Conservation (phyloP, 1,139 yeast genomes). For the Saccharomyces hybrid region DNA sequence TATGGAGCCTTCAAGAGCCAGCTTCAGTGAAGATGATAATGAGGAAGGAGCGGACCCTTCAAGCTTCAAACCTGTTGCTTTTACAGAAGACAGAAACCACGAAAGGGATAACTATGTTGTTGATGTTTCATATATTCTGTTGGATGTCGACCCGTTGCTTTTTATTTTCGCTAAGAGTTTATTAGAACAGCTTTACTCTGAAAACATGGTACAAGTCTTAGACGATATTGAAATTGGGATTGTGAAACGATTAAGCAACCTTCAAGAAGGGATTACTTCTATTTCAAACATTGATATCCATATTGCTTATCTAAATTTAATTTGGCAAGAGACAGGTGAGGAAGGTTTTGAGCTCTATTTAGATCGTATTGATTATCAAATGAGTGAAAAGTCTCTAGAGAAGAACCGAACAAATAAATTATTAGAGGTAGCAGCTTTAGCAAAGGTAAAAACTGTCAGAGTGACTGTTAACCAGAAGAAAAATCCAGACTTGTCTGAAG, state of each 20-base stretch:
- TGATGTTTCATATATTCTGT: slow-evolving; percentile 15
- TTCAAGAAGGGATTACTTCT: slow-evolving; percentile 36
- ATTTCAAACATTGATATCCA: slow-evolving; percentile 46
- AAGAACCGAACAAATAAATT: slow-evolving; percentile 11
- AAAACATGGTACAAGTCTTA: slow-evolving; percentile 45
- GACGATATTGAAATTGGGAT: slow-evolving; percentile 63
- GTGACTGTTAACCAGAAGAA: slow-evolving; percentile 15
- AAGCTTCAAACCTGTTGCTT: background rate
- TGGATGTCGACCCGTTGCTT: slow-evolving; percentile 17
- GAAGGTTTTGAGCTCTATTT: slow-evolving; percentile 31
- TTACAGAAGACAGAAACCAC: background rate
- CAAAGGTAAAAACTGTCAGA: slow-evolving; percentile 18
- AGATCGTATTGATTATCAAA: slow-evolving; percentile 34
- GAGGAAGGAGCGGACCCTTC: background rate
- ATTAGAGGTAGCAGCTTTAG: slow-evolving; percentile 14
- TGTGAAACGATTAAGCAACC: slow-evolving; percentile 38
- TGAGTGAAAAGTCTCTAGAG: slow-evolving; percentile 17
- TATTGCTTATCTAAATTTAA: slow-evolving; percentile 41
- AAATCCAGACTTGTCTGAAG: slow-evolving; percentile 9
- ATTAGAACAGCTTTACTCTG: slow-evolving; percentile 29
- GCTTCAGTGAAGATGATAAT: background rate
- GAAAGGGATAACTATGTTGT: slow-evolving; percentile 12
- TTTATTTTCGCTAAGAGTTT: slow-evolving; percentile 9
- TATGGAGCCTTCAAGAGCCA: background rate
- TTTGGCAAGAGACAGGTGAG: slow-evolving; percentile 16